Conservation (phyloP, 2,329 filamentous ascomycete genomes). For the Mycosphaerella sp. region DNA sequence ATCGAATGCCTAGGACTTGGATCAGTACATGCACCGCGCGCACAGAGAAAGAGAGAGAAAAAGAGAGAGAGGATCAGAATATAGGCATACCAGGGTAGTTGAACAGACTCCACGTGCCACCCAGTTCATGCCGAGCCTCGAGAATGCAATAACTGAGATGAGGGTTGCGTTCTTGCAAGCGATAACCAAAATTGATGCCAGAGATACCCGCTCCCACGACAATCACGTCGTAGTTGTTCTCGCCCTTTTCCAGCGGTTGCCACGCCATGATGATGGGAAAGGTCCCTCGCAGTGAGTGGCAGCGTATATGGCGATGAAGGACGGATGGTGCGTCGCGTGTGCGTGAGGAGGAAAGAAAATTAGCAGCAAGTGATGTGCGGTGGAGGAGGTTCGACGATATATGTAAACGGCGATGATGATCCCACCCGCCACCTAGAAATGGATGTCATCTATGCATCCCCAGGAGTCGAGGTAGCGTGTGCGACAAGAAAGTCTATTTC, state of each 20-base stretch:
- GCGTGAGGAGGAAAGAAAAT: neutral
- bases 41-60: too few relatives aligned
- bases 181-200: conserved; percentile 68
- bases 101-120: conserved; percentile 76
- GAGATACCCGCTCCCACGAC: conserved; percentile 69
- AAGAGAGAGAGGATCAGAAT: neutral
- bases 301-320: neutral
- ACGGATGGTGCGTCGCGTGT: neutral
- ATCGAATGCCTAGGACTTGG: conserved; percentile 45
- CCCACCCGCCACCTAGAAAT: conserved; percentile 3
- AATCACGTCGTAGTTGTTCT: conserved; percentile 41
- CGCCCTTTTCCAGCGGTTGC: conserved; percentile 19
- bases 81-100: conserved; percentile 50
- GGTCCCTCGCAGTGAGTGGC: neutral
- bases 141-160: conserved; percentile 57
- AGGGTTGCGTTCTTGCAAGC: conserved; percentile 45
- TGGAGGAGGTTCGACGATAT: too few relatives aligned
- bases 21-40: neutral
- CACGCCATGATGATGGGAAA: conserved; percentile 17
- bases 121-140: conserved; percentile 59
- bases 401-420: neutral
- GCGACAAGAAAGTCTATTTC: neutral
- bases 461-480: neutral
- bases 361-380: too few relatives aligned
- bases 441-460: too few relatives aligned